phyloP scores from a whole-genome alignment of 2,329 filamentous ascomycete genomes.

The Ophiostoma ulmi region DNA sequence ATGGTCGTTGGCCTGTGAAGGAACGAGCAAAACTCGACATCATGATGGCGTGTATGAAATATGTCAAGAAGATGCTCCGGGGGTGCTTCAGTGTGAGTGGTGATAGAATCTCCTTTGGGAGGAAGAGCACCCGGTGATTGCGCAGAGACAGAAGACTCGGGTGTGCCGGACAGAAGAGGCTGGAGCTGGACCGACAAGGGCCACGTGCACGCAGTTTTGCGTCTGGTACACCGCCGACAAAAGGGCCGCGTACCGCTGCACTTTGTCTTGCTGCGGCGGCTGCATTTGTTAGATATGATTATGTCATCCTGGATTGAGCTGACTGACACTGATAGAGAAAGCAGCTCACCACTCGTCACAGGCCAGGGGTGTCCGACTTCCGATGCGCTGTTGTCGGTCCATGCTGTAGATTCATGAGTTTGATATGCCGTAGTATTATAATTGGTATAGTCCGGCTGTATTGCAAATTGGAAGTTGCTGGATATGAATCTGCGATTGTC shows the following conservation, averaged over 20 bases:
- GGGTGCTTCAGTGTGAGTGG: not conserved
- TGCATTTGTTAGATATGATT: not conserved
- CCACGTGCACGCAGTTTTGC: not conserved
- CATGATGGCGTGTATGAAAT: not conserved
- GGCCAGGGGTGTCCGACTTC: not conserved
- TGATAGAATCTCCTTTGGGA: not conserved
- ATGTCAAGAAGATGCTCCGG: not conserved
- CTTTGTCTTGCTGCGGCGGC: slow-evolving; percentile 5
- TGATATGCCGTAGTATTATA: not conserved
- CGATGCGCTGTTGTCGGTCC: not conserved
- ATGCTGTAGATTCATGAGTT: not conserved
- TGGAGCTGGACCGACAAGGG: not conserved
- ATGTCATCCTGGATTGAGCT: not conserved
- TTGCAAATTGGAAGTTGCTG: not conserved
- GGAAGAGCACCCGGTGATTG: not conserved
- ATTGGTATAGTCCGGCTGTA: not conserved
- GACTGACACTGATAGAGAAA: not conserved
- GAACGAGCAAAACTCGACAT: not conserved
- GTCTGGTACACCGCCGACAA: not conserved
- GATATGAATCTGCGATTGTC: not conserved
- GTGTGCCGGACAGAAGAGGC: not conserved
- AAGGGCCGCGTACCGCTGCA: not conserved
- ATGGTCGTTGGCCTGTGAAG: not conserved
- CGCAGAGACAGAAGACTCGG: not conserved
- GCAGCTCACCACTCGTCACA: not conserved